Evolutionary conservation across 116 monocot species (phyloP).

Genomic region (Posidonia oceanica): DNA sequence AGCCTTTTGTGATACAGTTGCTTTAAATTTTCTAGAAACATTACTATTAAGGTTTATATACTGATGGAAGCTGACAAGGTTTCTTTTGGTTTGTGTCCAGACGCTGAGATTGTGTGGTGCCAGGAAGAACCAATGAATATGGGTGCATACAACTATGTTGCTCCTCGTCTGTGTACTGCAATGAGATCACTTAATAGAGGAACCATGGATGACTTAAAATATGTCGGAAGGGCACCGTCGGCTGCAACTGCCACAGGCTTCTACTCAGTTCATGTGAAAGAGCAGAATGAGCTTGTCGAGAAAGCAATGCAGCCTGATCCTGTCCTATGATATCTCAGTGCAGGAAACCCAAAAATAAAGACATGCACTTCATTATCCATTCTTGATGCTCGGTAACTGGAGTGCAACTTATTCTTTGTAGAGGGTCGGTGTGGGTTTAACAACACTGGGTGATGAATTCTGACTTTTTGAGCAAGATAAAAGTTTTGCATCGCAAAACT

Average conservation of each 20-base stretch:
- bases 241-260: constrained; percentile 92
- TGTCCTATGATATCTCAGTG: constrained; percentile 8
- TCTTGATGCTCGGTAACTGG: background rate
- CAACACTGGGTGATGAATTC: background rate
- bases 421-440: background rate
- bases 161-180: constrained; percentile 57
- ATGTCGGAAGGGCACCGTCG: constrained; percentile 63
- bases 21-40: too few species aligned
- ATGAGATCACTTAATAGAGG: constrained; percentile 54
- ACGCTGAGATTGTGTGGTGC: constrained; percentile 93
- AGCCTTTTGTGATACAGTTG: too few species aligned
- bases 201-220: constrained; percentile 63
- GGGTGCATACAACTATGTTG: constrained; percentile 77
- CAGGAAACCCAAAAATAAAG: constrained; percentile 5
- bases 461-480: background rate
- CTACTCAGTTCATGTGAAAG: constrained; percentile 53
- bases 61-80: background rate
- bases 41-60: too few species aligned
- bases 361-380: background rate
- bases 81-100: constrained; percentile 20
- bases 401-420: background rate
- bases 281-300: constrained; percentile 56
- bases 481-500: constrained; percentile 1
- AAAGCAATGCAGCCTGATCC: constrained; percentile 62
- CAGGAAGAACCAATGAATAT: constrained; percentile 99